phyloP scores from a whole-genome alignment of 2,329 filamentous ascomycete species.

The Colletotrichum tanaceti region DNA sequence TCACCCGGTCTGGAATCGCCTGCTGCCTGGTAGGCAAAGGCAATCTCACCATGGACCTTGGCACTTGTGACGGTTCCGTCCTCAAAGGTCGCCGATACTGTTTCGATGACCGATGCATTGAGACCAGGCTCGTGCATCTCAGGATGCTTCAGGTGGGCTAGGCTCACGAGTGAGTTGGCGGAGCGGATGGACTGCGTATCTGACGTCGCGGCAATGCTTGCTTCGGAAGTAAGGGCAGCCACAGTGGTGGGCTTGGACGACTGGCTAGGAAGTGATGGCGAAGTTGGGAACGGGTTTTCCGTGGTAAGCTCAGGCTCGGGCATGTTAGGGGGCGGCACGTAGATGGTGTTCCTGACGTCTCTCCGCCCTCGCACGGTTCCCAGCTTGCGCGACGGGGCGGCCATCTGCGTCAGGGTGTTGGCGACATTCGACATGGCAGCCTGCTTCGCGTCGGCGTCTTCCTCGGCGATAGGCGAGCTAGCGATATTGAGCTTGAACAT shows the following conservation, averaged over 20 bases:
- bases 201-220: conserved; percentile 69
- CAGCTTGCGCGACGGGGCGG: conserved; percentile 74
- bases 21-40: conserved; percentile 80
- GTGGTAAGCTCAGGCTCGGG: conserved; percentile 52
- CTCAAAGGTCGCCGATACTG: conserved; percentile 86
- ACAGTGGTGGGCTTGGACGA: conserved; percentile 59
- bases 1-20: conserved; percentile 54
- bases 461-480: conserved; percentile 81
- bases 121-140: conserved; percentile 84
- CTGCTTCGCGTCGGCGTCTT: conserved; percentile 78
- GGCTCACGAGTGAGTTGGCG: conserved; percentile 79
- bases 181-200: conserved; percentile 95
- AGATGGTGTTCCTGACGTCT: conserved; percentile 92
- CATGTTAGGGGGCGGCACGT: conserved; percentile 67
- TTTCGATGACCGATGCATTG: conserved; percentile 91
- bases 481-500: conserved; percentile 84
- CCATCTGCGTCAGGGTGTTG: conserved; percentile 73
- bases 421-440: conserved; percentile 81
- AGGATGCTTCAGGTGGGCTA: conserved; percentile 79
- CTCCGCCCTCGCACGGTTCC: conserved; percentile 88
- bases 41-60: conserved; percentile 87
- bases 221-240: conserved; percentile 71
- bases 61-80: conserved; percentile 76
- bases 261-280: conserved; percentile 52
- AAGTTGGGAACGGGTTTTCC: conserved; percentile 50